A percentile compares a stretch with the other conserved stretches of the same genome.
Evolutionary conservation across 2,329 filamentous ascomycete species (phyloP).

Genomic region (Bipolaris cookei): DNA sequence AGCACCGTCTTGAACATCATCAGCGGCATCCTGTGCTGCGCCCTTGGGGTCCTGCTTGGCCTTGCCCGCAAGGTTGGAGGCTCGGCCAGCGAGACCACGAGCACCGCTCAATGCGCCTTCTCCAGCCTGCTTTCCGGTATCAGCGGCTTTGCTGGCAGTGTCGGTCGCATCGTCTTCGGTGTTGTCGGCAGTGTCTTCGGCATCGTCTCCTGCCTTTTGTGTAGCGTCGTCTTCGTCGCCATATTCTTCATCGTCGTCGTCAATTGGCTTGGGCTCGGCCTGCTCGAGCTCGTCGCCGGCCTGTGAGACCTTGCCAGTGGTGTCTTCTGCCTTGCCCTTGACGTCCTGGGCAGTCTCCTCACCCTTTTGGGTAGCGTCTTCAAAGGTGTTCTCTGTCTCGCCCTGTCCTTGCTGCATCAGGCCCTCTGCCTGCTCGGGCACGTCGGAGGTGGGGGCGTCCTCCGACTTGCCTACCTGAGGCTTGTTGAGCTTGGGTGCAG

Average conservation of each 20-base stretch:
- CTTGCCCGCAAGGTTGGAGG: conserved; percentile 55
- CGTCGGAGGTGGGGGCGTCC: conserved; percentile 47
- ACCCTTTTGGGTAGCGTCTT: conserved; percentile 42
- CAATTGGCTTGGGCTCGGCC: conserved; percentile 55
- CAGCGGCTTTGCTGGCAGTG: conserved; percentile 44
- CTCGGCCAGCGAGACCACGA: conserved; percentile 56
- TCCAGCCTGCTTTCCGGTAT: conserved; percentile 43
- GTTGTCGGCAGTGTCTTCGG: conserved; percentile 51
- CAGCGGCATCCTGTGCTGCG: conserved; percentile 47
- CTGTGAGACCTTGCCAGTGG: conserved; percentile 57
- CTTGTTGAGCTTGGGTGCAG: conserved; percentile 54
- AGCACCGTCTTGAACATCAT: conserved; percentile 45
- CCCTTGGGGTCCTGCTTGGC: conserved; percentile 47
- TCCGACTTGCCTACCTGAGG: conserved; percentile 35
- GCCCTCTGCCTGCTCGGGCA: conserved; percentile 46
- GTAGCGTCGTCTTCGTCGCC: conserved; percentile 47
- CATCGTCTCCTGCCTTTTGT: conserved; percentile 56
- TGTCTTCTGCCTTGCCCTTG: conserved; percentile 46
- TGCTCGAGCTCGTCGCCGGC: conserved; percentile 54
- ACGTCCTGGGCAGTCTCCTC: conserved; percentile 44
- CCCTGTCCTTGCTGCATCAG: conserved; percentile 49
- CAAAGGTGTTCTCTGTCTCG: conserved; percentile 49
- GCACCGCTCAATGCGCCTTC: conserved; percentile 53
- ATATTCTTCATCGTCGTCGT: conserved; percentile 47
- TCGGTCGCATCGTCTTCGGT: conserved; percentile 50